Evolutionary conservation across 352 stramenopile species (phyloP).

Genomic region (Globisporangium uncinulatum): DNA sequence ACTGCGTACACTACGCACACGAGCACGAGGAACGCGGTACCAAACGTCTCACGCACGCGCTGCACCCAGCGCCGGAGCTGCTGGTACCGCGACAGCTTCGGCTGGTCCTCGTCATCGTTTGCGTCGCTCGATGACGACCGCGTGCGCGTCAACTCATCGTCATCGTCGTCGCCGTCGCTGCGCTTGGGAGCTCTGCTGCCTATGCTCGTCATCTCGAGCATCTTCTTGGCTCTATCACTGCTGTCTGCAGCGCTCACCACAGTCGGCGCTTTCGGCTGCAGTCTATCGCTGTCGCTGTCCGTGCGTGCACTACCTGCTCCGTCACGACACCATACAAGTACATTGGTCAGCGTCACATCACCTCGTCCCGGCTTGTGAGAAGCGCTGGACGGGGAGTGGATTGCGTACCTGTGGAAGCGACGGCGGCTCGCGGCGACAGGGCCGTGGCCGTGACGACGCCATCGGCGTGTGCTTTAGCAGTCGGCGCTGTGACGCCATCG

Average conservation of each 20-base stretch:
- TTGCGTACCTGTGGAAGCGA: no score
- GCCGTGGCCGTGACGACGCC: no score
- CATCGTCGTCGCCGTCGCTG: conserved; percentile 6
- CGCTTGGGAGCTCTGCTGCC: conserved; percentile 1
- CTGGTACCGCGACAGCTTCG: conserved; percentile 20
- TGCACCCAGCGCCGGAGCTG: conserved; percentile 46
- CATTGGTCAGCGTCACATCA: not conserved
- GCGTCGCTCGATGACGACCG: conserved; percentile 11
- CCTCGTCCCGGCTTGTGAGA: not conserved
- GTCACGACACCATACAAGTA: not conserved
- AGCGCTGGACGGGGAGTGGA: no score
- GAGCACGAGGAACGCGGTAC: conserved; percentile 60
- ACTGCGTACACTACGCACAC: conserved; percentile 90
- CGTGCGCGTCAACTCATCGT: conserved; percentile 9
- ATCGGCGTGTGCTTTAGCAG: not conserved
- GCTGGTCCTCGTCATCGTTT: conserved; percentile 8
- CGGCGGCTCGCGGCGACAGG: no score
- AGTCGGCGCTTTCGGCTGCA: not conserved
- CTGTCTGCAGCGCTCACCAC: not conserved
- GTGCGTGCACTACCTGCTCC: not conserved
- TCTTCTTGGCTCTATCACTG: conserved; percentile 12
- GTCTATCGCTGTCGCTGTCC: not conserved
- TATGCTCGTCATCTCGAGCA: not conserved
- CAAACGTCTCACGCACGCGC: conserved; percentile 57
- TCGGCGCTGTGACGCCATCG: not conserved